These are phyloP conservation scores for Aspergillus bridgeri DNA, from an alignment of 495 filamentous ascomycete species.

Conservation along the genomic window DNA sequence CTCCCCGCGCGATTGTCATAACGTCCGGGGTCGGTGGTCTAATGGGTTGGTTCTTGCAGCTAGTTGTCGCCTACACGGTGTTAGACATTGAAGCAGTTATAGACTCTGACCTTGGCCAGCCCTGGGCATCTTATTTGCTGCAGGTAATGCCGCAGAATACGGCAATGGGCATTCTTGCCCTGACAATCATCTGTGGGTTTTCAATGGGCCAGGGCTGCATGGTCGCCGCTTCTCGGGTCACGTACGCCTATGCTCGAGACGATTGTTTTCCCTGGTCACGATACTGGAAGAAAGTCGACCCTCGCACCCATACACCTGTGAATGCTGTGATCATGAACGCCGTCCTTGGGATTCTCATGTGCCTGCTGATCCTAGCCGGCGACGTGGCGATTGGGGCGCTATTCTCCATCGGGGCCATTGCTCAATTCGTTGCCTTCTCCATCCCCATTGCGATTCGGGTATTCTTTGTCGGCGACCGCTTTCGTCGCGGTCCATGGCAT, in stretches of 20 bases:
- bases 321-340: constrained; percentile 77
- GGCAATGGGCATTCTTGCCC: constrained; percentile 61
- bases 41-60: constrained; percentile 71
- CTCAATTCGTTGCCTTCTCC: constrained; percentile 70
- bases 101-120: constrained; percentile 64
- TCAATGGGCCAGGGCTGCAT: constrained; percentile 82
- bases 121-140: constrained; percentile 71
- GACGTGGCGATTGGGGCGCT: constrained; percentile 64
- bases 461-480: constrained; percentile 68
- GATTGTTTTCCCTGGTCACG: constrained; percentile 68
- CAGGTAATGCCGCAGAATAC: constrained; percentile 65
- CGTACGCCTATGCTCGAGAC: constrained; percentile 77
- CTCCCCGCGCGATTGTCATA: constrained; percentile 73
- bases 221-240: constrained; percentile 75
- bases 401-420: constrained; percentile 74
- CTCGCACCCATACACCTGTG: constrained; percentile 64
- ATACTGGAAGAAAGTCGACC: constrained; percentile 65
- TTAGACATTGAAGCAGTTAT: constrained; percentile 61
- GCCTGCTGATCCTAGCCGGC: constrained; percentile 69
- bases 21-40: constrained; percentile 66
- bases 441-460: constrained; percentile 72
- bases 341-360: constrained; percentile 58
- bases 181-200: constrained; percentile 75
- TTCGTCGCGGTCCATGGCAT: constrained; percentile 72
- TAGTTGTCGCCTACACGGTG: constrained; percentile 79